Base-by-base conservation (phyloP, 75 land plant genomes). In the Sequoia sempervirens region DNA sequence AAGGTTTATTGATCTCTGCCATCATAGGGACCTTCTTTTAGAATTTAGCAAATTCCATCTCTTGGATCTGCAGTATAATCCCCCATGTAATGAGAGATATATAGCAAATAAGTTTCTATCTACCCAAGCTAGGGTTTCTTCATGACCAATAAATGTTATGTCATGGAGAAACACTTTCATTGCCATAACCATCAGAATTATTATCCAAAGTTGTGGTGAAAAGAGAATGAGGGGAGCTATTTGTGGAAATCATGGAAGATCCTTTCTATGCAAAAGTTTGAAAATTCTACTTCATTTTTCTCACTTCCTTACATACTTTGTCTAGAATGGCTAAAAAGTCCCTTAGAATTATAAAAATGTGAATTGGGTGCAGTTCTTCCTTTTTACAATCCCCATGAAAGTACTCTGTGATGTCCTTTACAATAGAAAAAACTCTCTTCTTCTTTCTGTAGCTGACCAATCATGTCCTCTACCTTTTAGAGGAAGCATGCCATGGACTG, bases 291-390 rank as follows among this genome's bases (percentile, higher is more conserved):
- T n/a, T 92, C 74, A 58, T 82, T 86, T 81, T 92, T 9, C 89
- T 83, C 32, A 95, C 84, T 84, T 96, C 98, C 82, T 88, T 93
- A 69, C 97, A 94, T 13, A 97, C 95, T 52, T 87, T 80, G 83
- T 97, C 99, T 43, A 97, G 84, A 92, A 94, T 92, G 10, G 86
- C 91, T n/a, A 95, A 78, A 81, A 97, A 95, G 50, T 97, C 96
- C 58, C 93, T 91, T 20, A 95, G 91, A 58, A 96, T 94, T 72
- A 95, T 94, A 81, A 97, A 97, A 30, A 97, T 92, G 41, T 93
- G 82, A 10, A 97, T 82, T 15, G 93, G 93, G 53, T 90, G 89
- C 7, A 90, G 86, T 70, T 94, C 97, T 3, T 93, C 94, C 83
- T 91, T 93, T 81, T 88, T 88, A 47, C 88, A 85, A 74, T 87